Base-by-base conservation (phyloP, 306 rosid species). In the Aeschynomene evenia region DNA sequence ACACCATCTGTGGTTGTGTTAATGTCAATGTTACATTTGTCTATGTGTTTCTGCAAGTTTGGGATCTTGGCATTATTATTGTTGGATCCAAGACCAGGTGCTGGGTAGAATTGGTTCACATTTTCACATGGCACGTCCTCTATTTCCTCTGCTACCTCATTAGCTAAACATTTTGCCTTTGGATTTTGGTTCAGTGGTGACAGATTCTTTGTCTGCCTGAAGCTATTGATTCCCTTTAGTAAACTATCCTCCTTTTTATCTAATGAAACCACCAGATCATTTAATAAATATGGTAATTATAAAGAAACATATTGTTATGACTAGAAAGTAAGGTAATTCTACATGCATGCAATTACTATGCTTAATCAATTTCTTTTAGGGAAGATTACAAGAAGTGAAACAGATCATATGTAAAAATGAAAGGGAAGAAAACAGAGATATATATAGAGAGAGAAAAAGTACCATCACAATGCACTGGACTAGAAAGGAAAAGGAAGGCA, bases 201-300 rank as follows among this genome's bases (percentile, higher is more conserved):
- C 3, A 88, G 72, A 10, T 63, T 85, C 33, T 15, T 49, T 0
- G 90, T 73, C 14, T 80, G 79, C 56, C 97, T 68, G 68, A 54
- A 85, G 72, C 92, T 88, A 69, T 91, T 91, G 28, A 94, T 39
- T 66, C 96, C 98, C 84, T 85, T 87, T 1, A 84, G 81, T 14
- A 91, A 87, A 71, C 81, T 84, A 28, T 76, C 85, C 66, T 85
- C 85, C 68, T 91, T n/a, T n/a, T n/a, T 87, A 22, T 84, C 80
- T 50, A 65, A 85, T n/a, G n/a, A n/a, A n/a, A n/a, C n/a, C n/a
- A n/a, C 80, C 73, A 51, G 54, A 21, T 21, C 50, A 82, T n/a
- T n/a, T n/a, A n/a, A n/a, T n/a, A n/a, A n/a, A n/a, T n/a, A n/a
- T n/a, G n/a, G n/a, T n/a, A n/a, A n/a, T n/a, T n/a, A n/a, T n/a